Evolutionary conservation across 768 basidiomycete species (phyloP), one percentile per base, ranked within the genome.

Genomic region (Termitomyces sp.): DNA sequence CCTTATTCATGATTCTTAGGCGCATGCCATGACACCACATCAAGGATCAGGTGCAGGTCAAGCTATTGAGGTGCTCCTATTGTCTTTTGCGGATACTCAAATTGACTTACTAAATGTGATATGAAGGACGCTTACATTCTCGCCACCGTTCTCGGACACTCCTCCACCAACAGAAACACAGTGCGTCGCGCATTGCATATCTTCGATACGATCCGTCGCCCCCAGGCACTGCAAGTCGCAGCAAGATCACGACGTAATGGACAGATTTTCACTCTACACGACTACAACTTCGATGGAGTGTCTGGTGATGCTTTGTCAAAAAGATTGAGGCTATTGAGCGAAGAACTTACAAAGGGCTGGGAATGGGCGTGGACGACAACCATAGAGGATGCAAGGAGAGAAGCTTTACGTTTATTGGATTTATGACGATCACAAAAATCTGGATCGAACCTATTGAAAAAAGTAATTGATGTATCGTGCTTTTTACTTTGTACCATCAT

Each of bases 311-410:
- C 72, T 57, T 57, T 69, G 53, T 55, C 65, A 51, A 54, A 69
- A 12, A 71, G 71, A 55, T 68, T 83, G 9, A 62, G 72, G 16
- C 63, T 73, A 40, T 65, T 86, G 4, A 75, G 73, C 6, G 65
- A 72, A 34, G 66, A 66, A 11, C 66, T 87, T 25, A 76, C 74
- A 17, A 73, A 73, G 63, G 80, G 77, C 47, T 86, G 83, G 84
- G 79, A 82, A 56, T 89, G 86, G 86, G 68, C 77, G 5, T 85
- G 83, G 83, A 71, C 71, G 9, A 77, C 81, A 23, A 78, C 77
- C 4, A 61, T 81, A 17, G 78, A 80, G 41, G 69, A 62, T 14
- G 70, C 76, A 7, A 63, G 77, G 27, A 65, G 74, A 54, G 72
- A 78, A 53, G 80, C 79, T 4, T 53, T 68, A 41, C 64, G 62